phyloP scores from a whole-genome alignment of 805 yeast genomes.

The Osmozyma mogii region DNA sequence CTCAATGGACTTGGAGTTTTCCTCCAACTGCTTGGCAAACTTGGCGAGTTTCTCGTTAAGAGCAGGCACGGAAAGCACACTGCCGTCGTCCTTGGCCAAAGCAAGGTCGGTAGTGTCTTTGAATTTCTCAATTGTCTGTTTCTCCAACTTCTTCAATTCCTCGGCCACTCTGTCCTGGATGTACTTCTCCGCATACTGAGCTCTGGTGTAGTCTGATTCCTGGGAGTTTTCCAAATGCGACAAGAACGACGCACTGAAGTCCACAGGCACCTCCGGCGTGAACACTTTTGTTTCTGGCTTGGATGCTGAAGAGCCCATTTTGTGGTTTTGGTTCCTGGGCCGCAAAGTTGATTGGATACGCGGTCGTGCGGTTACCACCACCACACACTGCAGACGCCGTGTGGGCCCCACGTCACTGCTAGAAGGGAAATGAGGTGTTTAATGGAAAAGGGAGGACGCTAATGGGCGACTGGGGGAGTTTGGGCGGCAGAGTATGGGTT shows the following conservation, averaged over 20 bases:
- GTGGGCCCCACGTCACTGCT: no score
- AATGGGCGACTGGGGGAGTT: no score
- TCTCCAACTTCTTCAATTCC: conserved; percentile 47
- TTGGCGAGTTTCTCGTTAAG: conserved; percentile 35
- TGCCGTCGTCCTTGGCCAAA: conserved; percentile 27
- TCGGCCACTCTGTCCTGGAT: conserved; percentile 58
- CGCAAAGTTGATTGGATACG: no score
- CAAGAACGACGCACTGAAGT: conserved; percentile 56
- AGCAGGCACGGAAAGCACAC: conserved; percentile 19
- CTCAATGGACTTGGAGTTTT: conserved; percentile 25
- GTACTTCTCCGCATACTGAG: conserved; percentile 58
- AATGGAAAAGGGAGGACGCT: no score
- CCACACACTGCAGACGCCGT: no score
- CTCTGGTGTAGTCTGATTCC: conserved; percentile 66
- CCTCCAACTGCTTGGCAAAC: conserved; percentile 27
- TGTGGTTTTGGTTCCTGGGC: conserved; percentile 2
- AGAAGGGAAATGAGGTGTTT: no score
- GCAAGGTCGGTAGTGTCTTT: conserved; percentile 41
- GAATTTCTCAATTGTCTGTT: conserved; percentile 43
- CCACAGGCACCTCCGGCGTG: conserved; percentile 60
- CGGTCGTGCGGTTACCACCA: no score
- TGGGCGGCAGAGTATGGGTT: no score
- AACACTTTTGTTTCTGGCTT: conserved; percentile 61
- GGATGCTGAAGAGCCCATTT: conserved; percentile 55
- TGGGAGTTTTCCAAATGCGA: conserved; percentile 53